Evolutionary conservation across 2,329 filamentous ascomycete species (phyloP), one percentile per base, ranked within the genome.

Genomic region (Monosporascus sp.): DNA sequence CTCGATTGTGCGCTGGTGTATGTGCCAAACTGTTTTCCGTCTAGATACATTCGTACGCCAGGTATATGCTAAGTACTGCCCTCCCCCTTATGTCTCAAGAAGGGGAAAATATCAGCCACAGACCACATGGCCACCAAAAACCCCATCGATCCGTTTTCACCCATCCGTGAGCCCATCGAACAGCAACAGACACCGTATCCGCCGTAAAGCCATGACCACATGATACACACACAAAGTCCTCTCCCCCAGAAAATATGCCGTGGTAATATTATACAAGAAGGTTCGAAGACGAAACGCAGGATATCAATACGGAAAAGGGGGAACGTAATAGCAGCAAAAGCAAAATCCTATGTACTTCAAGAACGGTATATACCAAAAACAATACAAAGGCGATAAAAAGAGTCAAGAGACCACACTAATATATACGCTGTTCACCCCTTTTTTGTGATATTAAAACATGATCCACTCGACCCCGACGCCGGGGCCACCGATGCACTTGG

Each of bases 381-480:
- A 39, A 20, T 43, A 14, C 22, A 46, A 22, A 25, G 22, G 20
- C 5, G 20, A 27, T 14, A 31, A 15, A 11, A 14, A 1, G 5
- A 27, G 22, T 37, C 11, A 11, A 45, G 20, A 27, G 18, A 36
- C 51, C 48, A 18, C 25, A 4, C 24, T 5, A 20, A 11, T 35
- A n/a, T 50, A 43, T 39, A 31, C 17, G 4, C 45, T 38, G 31
- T 49, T 37, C 31, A 49, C 47, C 4, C 47, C 31, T 37, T 37
- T 37, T 36, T 47, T 7, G n/a, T 48, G 24, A 25, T 11, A 31
- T 14, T 25, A 86, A 67, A 85, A 82, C 81, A 86, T 85, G 64
- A 85, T 85, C 82, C 82, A 85, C 69, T 86, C 82, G 20, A 84
- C 79, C 46, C 84, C 82, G 20, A 77, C 72, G 18, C 78, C 78